phyloP scores from a whole-genome alignment of 225 moss, liverwort and hornwort genomes.

The Climacium dendroides region DNA sequence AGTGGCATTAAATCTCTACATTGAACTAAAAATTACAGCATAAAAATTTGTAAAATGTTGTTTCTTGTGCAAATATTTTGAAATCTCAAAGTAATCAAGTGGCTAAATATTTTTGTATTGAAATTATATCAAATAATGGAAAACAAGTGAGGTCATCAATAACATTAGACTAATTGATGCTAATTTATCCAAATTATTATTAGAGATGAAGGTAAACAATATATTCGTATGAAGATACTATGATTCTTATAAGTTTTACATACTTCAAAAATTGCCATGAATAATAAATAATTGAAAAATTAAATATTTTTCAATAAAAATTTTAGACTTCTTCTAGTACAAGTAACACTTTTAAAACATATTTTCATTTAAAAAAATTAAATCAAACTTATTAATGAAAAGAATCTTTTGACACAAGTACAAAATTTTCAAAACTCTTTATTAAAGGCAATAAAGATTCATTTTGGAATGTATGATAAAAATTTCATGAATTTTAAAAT shows the following conservation, averaged over 20 bases:
- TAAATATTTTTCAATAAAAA: not conserved
- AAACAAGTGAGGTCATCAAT: no score
- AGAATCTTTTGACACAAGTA: no score
- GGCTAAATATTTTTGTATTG: no score
- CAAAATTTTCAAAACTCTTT: no score
- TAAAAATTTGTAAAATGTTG: no score
- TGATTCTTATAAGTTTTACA: not conserved
- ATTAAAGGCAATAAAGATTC: no score
- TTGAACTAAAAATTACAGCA: no score
- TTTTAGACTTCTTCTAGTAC: not conserved
- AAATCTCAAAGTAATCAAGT: no score
- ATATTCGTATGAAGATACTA: not conserved
- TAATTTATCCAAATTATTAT: not conserved
- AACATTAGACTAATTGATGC: no score
- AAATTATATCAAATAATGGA: no score
- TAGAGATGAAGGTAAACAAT: not conserved
- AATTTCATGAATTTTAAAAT: not conserved
- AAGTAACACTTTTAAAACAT: not conserved
- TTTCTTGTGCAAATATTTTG: no score
- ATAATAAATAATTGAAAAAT: not conserved
- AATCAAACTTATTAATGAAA: not conserved
- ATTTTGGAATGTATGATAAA: not conserved
- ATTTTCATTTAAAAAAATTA: not conserved
- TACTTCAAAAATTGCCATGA: not conserved
- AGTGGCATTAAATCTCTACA: no score